A percentile compares a stretch with the other conserved stretches of the same genome.
Evolutionary conservation across 768 basidiomycete species (phyloP).

Genomic region (Suillus placidus): DNA sequence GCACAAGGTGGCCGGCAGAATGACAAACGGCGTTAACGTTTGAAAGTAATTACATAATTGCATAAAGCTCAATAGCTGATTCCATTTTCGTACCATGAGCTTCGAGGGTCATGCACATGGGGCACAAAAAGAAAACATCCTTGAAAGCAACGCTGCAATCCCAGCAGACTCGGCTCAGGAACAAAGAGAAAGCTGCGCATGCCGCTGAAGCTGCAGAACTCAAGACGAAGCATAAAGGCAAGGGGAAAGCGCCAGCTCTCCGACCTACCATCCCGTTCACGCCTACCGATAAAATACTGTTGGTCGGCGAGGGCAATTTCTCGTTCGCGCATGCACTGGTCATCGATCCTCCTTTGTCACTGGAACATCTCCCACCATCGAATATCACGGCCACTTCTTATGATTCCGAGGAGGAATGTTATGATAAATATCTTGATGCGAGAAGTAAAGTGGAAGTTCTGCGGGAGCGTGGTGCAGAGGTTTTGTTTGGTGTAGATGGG

Average conservation of each 20-base stretch:
- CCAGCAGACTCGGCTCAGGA: constrained; percentile 66
- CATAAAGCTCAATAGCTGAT: neutral
- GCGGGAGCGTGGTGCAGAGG: constrained; percentile 59
- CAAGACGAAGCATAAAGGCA: constrained; percentile 44
- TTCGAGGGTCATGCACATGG: constrained; percentile 19
- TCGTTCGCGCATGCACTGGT: constrained; percentile 84
- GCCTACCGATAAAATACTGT: constrained; percentile 65
- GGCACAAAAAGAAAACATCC: constrained; percentile 55
- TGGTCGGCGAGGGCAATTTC: constrained; percentile 95
- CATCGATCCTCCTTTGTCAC: constrained; percentile 42
- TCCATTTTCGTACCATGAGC: neutral
- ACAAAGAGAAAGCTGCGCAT: constrained; percentile 62
- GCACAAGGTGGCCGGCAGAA: too few species aligned
- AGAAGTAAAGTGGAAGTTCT: constrained; percentile 57
- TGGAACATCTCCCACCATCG: constrained; percentile 57
- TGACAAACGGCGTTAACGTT: too few species aligned
- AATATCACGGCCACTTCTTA: constrained; percentile 86
- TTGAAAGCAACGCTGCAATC: constrained; percentile 71
- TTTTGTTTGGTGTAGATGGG: constrained; percentile 87
- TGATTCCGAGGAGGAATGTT: constrained; percentile 77
- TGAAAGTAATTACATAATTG: too few species aligned
- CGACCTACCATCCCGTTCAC: constrained; percentile 66
- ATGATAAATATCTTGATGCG: constrained; percentile 81
- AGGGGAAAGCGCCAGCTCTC: constrained; percentile 35
- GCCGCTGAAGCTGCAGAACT: constrained; percentile 45